phyloP scores from a whole-genome alignment of 192 early-diverging fungal species.

The Backusella mclennaniae region DNA sequence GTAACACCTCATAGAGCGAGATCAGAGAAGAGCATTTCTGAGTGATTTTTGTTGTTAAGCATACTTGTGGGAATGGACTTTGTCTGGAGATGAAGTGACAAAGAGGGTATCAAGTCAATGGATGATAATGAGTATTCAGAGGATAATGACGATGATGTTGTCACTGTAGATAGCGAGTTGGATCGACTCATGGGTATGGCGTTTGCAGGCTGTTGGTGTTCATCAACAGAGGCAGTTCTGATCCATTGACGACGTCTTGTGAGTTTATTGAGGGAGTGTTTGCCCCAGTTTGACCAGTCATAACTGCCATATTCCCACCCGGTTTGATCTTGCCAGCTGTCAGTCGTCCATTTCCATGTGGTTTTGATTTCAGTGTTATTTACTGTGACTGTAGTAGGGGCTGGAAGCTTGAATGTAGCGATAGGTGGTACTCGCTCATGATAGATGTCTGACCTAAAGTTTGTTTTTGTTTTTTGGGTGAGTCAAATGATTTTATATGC shows the following conservation, averaged over 20 bases:
- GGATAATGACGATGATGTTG: neutral
- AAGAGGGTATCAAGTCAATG: neutral
- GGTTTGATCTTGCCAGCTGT: neutral
- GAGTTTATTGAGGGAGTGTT: neutral
- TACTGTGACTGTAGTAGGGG: neutral
- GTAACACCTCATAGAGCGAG: neutral
- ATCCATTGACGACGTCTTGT: neutral
- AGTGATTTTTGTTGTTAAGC: neutral
- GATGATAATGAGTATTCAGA: neutral
- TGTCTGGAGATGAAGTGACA: neutral
- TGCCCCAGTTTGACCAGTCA: neutral
- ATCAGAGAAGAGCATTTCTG: neutral
- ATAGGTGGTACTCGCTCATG: neutral
- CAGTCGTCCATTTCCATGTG: neutral
- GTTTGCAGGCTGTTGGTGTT: neutral
- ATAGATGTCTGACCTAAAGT: slow-evolving; percentile 5
- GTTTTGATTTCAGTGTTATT: neutral
- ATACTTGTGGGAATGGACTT: neutral
- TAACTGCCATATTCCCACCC: neutral
- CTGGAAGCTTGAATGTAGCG: neutral
- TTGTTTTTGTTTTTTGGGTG: neutral
- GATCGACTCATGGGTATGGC: neutral
- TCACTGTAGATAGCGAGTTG: neutral
- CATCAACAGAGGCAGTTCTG: neutral
- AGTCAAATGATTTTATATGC: neutral